Evolutionary conservation across 176 grass and related monocot species (phyloP).

Genomic region (Oryza officinalis): DNA sequence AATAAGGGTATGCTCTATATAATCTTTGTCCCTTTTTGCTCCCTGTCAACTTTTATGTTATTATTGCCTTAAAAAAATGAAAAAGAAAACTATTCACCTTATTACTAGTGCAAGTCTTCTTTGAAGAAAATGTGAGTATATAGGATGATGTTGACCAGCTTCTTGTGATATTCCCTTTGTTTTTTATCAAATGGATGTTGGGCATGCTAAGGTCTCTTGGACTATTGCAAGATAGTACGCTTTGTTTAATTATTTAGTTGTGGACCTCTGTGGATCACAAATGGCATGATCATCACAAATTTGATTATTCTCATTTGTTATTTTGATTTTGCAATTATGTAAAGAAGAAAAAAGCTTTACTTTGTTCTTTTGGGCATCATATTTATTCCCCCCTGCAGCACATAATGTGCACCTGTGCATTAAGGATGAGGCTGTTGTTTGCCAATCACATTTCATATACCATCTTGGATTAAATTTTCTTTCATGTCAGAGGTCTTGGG

Average conservation of each 20-base stretch:
- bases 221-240: not conserved
- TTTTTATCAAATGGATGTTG: constrained; percentile 24
- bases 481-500: not conserved
- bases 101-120: not conserved
- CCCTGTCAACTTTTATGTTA: not conserved
- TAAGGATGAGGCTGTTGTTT: not conserved
- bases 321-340: constrained; percentile 11
- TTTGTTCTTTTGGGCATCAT: not conserved
- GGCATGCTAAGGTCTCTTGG: not conserved
- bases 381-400: not conserved
- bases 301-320: not conserved
- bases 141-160: not conserved
- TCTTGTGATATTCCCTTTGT: constrained; percentile 17
- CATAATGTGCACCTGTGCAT: not conserved
- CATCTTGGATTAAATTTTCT: not conserved
- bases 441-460: constrained; percentile 2
- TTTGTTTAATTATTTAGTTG: not conserved
- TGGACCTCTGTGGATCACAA: not conserved
- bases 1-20: constrained; percentile 66
- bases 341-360: not conserved
- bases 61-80: not conserved
- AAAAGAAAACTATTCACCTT: not conserved
- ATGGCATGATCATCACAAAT: not conserved
- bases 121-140: constrained; percentile 9
- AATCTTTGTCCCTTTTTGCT: constrained; percentile 22